Evolutionary conservation across 805 yeast species (phyloP).

Genomic region (Saccharomycopsis javanensis): DNA sequence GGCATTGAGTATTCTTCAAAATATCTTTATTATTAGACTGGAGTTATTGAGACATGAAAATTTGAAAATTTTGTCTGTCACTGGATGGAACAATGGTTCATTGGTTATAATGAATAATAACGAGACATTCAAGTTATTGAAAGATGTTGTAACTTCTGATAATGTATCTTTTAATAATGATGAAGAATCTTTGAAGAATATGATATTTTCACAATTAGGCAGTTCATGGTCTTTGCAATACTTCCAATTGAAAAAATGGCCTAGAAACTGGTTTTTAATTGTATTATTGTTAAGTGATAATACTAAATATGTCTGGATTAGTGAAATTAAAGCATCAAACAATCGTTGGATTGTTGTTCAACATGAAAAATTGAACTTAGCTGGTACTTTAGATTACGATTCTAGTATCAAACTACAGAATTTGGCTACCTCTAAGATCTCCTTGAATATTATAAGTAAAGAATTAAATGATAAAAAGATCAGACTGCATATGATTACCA

Average conservation of each 20-base stretch:
- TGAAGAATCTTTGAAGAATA: neutral
- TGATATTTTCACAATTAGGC: neutral
- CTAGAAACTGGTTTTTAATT: constrained; percentile 18
- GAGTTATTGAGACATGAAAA: constrained; percentile 18
- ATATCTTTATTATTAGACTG: constrained; percentile 13
- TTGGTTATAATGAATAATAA: constrained; percentile 9
- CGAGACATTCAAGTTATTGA: neutral
- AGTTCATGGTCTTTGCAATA: constrained; percentile 18
- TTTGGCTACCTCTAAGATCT: constrained; percentile 13
- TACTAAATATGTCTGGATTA: constrained; percentile 13
- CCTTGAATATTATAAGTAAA: constrained; percentile 15
- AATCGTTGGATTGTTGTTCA: constrained; percentile 12
- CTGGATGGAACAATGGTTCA: constrained; percentile 16
- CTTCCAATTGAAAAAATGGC: constrained; percentile 17
- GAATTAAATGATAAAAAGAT: constrained; percentile 11
- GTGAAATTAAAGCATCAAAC: constrained; percentile 11
- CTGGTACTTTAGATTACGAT: constrained; percentile 4
- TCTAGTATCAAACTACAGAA: constrained; percentile 1
- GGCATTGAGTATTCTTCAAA: constrained; percentile 9
- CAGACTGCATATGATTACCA: constrained; percentile 7
- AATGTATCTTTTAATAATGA: neutral
- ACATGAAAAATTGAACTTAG: neutral
- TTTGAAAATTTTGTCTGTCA: constrained; percentile 15
- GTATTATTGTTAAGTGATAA: constrained; percentile 3
- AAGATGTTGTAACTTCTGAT: neutral